Conservation (phyloP, 306 rosid species). For the Lathyrus oleraceus region DNA sequence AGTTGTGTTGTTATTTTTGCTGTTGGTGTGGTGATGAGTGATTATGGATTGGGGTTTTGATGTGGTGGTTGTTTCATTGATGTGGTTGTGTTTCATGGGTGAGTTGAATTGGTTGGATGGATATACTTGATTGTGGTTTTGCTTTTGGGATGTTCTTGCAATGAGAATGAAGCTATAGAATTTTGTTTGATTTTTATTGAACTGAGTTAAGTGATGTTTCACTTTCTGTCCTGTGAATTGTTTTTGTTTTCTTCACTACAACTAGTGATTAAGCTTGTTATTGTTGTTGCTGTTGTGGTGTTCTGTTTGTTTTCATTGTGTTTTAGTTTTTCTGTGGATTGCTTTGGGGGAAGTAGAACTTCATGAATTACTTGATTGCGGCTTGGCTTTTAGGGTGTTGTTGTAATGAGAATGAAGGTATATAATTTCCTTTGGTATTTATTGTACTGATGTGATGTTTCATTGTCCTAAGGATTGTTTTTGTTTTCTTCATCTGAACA, state of each 20-base stretch:
- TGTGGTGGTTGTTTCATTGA: too few relatives aligned
- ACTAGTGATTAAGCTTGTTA: not conserved
- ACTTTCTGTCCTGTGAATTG: too few relatives aligned
- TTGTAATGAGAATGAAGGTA: not conserved
- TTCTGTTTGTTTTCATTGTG: not conserved
- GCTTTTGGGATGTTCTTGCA: too few relatives aligned
- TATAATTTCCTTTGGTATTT: not conserved
- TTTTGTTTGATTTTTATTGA: too few relatives aligned
- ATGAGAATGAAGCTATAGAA: too few relatives aligned
- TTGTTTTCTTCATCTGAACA: not conserved
- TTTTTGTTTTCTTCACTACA: too few relatives aligned
- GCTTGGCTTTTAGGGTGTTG: not conserved
- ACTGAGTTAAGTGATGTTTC: too few relatives aligned
- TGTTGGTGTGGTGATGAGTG: not conserved
- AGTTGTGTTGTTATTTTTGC: not conserved
- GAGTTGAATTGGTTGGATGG: too few relatives aligned
- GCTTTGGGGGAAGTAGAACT: not conserved
- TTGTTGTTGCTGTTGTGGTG: not conserved
- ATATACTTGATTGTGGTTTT: too few relatives aligned
- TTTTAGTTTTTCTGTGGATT: not conserved
- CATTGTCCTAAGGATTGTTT: not conserved
- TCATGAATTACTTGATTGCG: not conserved
- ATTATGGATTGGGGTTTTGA: too few relatives aligned
- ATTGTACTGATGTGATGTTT: not conserved
- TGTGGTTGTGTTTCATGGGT: too few relatives aligned